Evolutionary conservation across 2,329 filamentous ascomycete species (phyloP).

Genomic region (Septoria linicola): DNA sequence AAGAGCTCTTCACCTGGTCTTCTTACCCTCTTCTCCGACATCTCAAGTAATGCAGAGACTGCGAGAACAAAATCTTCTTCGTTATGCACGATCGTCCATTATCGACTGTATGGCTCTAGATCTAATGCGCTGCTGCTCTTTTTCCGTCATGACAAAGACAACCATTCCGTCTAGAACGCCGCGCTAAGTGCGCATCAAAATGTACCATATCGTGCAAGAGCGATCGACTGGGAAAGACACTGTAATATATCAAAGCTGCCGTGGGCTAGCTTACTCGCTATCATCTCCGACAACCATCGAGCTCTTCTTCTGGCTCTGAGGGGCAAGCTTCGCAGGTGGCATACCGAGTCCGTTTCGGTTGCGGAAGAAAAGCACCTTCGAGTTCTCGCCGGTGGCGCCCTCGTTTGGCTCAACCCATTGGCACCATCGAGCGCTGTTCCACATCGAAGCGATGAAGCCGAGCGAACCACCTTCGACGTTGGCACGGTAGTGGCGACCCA

Average conservation of each 20-base stretch:
- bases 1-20: too few relatives aligned
- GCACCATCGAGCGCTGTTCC: constrained; percentile 78
- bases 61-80: neutral
- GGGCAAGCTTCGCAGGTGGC: constrained; percentile 44
- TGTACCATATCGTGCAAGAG: constrained; percentile 14
- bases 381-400: constrained; percentile 74
- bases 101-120: constrained; percentile 12
- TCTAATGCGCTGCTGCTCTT: constrained; percentile 9
- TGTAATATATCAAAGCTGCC: constrained; percentile 11
- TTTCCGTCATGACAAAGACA: constrained; percentile 1
- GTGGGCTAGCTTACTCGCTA: constrained; percentile 13
- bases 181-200: constrained; percentile 23
- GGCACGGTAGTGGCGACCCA: constrained; percentile 92
- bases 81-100: constrained; percentile 12
- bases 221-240: constrained; percentile 21
- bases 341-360: constrained; percentile 86
- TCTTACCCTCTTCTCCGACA: neutral
- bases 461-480: constrained; percentile 72
- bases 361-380: constrained; percentile 89
- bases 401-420: constrained; percentile 96
- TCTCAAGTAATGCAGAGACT: neutral
- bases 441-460: constrained; percentile 84
- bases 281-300: constrained; percentile 23
- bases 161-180: constrained; percentile 19
- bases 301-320: constrained; percentile 17